Evolutionary conservation across 2,329 filamentous ascomycete species (phyloP).

Genomic region (Penicillium sp.): DNA sequence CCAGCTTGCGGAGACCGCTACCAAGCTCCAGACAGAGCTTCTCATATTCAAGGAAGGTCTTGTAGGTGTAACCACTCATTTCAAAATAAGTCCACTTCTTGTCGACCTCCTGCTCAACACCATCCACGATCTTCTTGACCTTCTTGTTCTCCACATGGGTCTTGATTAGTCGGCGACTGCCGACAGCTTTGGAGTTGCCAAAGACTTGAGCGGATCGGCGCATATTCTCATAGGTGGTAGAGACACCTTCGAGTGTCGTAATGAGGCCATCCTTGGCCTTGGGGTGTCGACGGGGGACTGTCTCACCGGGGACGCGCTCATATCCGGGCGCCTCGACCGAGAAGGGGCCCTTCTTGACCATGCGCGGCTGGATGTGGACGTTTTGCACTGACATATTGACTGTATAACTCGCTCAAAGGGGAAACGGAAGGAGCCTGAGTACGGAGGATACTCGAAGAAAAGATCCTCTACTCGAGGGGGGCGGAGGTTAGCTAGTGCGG

Average conservation of each 20-base stretch:
- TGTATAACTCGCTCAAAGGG: constrained; percentile 9
- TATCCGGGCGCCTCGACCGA: constrained; percentile 69
- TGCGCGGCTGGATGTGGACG: constrained; percentile 43
- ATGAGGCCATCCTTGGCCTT: constrained; percentile 68
- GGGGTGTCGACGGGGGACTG: constrained; percentile 73
- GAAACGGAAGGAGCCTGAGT: constrained; percentile 1
- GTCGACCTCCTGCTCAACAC: constrained; percentile 72
- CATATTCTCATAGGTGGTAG: constrained; percentile 77
- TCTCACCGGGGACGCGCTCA: constrained; percentile 72
- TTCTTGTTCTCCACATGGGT: constrained; percentile 83
- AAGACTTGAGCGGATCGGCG: constrained; percentile 63
- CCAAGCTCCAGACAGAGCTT: constrained; percentile 66
- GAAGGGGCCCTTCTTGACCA: constrained; percentile 69
- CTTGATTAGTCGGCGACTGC: constrained; percentile 69
- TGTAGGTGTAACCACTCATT: constrained; percentile 71
- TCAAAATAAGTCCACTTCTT: constrained; percentile 93
- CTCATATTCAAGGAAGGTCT: constrained; percentile 77
- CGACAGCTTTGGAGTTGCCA: constrained; percentile 64
- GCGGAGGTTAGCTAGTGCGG: constrained; percentile 5
- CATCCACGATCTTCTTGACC: constrained; percentile 83
- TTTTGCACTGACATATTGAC: constrained; percentile 35
- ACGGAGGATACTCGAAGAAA: constrained; percentile 5
- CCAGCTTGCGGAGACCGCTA: constrained; percentile 70
- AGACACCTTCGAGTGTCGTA: constrained; percentile 65
- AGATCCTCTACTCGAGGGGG: constrained; percentile 13